Evolutionary conservation across 257 asterid species (phyloP), one percentile per base, ranked within the genome.

Genomic region (Ajuga chamaepitys): DNA sequence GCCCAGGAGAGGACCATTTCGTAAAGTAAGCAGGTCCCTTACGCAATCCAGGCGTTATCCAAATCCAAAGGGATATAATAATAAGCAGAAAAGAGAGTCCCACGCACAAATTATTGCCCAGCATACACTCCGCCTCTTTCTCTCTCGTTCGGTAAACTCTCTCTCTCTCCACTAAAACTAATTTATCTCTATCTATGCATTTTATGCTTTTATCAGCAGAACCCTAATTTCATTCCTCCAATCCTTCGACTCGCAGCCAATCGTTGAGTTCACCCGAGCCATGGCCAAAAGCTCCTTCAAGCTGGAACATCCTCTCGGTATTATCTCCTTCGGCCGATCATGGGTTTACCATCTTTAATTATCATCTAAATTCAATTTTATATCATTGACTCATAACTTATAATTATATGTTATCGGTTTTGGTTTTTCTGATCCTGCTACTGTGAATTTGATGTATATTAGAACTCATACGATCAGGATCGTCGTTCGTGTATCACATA

Each of bases 291-390:
- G 85, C 77, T 79, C 90, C 72, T 83, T 86, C 79, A 83, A 83
- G 76, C 64, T 82, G 85, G 88, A 86, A 71, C 95, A 86, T 67
- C 95, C 95, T 13, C 90, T 86, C 4, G 95, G 95, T 86, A 79
- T 21, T 22, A 38, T 56, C 25, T 26, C 47, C 37, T 11, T 22
- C 11, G 13, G n/a, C 65, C 59, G 72, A 71, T 70, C 62, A 26
- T 70, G 37, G 47, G 20, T 68, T 67, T 1, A 8, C n/a, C 6
- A 62, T 41, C 40, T 70, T 51, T 63, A 50, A 41, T 45, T 67
- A 64, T 54, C n/a, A 11, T 38, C 50, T 65, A 54, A 3, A 16
- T 50, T 62, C 5, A 0, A 2, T 11, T 35, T 28, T 38, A 5
- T 59, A 12, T 21, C 18, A 17, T 46, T 46, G 35, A 55, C 38